Evolutionary conservation across 306 rosid species (phyloP).

Genomic region (Fragaria nilgerrensis): DNA sequence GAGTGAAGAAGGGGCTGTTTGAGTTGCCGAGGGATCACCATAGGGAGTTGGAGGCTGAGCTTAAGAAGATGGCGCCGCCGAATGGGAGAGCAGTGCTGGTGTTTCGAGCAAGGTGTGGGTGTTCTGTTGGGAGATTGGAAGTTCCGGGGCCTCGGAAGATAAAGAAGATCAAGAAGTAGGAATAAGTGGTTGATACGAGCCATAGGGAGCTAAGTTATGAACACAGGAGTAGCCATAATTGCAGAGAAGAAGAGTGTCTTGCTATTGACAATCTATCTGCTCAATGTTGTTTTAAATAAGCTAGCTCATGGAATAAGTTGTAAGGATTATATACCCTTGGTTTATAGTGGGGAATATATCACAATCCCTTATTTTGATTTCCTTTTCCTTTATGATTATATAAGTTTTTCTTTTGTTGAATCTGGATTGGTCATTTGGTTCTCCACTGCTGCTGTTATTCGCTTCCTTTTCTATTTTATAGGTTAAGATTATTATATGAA

Average conservation of each 20-base stretch:
- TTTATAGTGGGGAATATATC: constrained; percentile 54
- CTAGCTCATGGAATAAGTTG: constrained; percentile 60
- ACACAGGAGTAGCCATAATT: constrained; percentile 41
- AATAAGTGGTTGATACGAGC: constrained; percentile 14
- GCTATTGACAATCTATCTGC: constrained; percentile 37
- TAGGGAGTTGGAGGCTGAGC: constrained; percentile 83
- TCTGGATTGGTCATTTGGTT: constrained; percentile 27
- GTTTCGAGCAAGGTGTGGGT: constrained; percentile 86
- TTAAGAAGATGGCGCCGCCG: constrained; percentile 95
- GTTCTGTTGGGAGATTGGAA: constrained; percentile 95
- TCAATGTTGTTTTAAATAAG: constrained; percentile 66
- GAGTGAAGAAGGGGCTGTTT: constrained; percentile 67
- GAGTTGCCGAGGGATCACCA: constrained; percentile 89
- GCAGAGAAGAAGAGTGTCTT: constrained; percentile 40
- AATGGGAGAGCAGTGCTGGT: constrained; percentile 90
- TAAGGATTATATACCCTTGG: constrained; percentile 52
- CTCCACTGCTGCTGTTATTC: constrained; percentile 15
- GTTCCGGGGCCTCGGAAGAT: constrained; percentile 80
- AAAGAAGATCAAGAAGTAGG: constrained; percentile 86
- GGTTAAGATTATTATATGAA: constrained; percentile 11
- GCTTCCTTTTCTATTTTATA: constrained; percentile 12
- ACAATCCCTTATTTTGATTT: constrained; percentile 38
- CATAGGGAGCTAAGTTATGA: constrained; percentile 35
- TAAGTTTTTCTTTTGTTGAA: constrained; percentile 22
- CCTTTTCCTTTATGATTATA: constrained; percentile 13